Conservation (phyloP, 2,329 filamentous ascomycete genomes). For the Tolypocladium nubicola region DNA sequence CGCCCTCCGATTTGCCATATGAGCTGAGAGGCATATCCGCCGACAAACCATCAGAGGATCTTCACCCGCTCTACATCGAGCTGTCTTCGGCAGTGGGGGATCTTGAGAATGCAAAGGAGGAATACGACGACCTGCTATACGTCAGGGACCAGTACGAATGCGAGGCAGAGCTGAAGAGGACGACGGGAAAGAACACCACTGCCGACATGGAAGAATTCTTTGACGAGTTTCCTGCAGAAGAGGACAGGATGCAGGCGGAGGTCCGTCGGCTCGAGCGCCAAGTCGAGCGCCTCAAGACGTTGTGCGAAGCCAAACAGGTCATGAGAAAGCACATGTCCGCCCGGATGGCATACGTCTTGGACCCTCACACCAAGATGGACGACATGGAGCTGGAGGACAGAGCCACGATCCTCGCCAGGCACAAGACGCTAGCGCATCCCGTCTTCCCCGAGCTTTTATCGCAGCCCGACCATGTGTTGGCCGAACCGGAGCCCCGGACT, state of each 20-base stretch:
- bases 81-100: slow-evolving; percentile 33
- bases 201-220: slow-evolving; percentile 33
- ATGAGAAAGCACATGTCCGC: slow-evolving; percentile 32
- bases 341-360: slow-evolving; percentile 27
- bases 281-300: slow-evolving; percentile 22
- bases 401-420: slow-evolving; percentile 10
- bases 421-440: slow-evolving; percentile 23
- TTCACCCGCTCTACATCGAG: slow-evolving; percentile 36
- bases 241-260: slow-evolving; percentile 19
- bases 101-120: slow-evolving; percentile 35
- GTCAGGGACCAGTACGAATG: slow-evolving; percentile 27
- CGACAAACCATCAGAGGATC: slow-evolving; percentile 23
- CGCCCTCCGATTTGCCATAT: slow-evolving; percentile 15
- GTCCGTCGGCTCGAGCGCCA: slow-evolving; percentile 22
- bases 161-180: slow-evolving; percentile 21
- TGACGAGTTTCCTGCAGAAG: slow-evolving; percentile 27
- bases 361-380: slow-evolving; percentile 24
- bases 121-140: slow-evolving; percentile 31
- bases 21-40: slow-evolving; percentile 24
- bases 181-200: slow-evolving; percentile 15
- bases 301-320: slow-evolving; percentile 29
- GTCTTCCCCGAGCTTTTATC: slow-evolving; percentile 36
- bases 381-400: slow-evolving; percentile 30
- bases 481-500: slow-evolving; percentile 24
- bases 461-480: slow-evolving; percentile 34